A percentile compares a stretch with the other conserved stretches of the same genome.
Conservation (phyloP, 2,329 filamentous ascomycete genomes). For the Penicillium corylophilum region DNA sequence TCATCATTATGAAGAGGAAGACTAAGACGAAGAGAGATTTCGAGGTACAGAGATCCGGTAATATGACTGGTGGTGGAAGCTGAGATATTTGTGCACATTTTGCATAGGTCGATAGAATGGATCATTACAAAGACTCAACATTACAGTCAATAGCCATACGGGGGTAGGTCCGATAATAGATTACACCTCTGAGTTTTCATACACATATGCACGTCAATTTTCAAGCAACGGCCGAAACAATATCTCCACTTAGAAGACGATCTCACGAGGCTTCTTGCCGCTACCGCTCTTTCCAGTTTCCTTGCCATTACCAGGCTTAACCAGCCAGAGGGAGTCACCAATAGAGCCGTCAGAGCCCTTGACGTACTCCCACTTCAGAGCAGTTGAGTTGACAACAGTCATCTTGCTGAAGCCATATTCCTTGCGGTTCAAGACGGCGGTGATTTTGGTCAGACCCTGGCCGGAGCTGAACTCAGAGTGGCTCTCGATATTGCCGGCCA, state of each 20-base stretch:
- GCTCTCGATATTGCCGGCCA: constrained; percentile 54
- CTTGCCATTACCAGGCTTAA: constrained; percentile 26
- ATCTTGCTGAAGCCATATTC: constrained; percentile 53
- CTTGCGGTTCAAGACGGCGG: constrained; percentile 45
- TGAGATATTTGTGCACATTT: too few species aligned
- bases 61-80: too few species aligned
- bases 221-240: background rate
- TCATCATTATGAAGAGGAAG: too few species aligned
- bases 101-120: too few species aligned
- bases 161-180: too few species aligned
- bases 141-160: too few species aligned
- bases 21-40: too few species aligned
- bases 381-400: constrained; percentile 42
- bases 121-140: too few species aligned
- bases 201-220: background rate
- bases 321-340: constrained; percentile 40
- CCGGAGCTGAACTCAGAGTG: constrained; percentile 43
- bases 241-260: background rate
- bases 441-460: constrained; percentile 42
- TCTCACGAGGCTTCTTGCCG: background rate
- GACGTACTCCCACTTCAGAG: constrained; percentile 49
- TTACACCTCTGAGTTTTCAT: too few species aligned
- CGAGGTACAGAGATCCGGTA: too few species aligned
- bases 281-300: background rate
- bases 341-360: constrained; percentile 41